Base-by-base conservation (phyloP, 2,329 filamentous ascomycete species). In the Hortaea werneckii region DNA sequence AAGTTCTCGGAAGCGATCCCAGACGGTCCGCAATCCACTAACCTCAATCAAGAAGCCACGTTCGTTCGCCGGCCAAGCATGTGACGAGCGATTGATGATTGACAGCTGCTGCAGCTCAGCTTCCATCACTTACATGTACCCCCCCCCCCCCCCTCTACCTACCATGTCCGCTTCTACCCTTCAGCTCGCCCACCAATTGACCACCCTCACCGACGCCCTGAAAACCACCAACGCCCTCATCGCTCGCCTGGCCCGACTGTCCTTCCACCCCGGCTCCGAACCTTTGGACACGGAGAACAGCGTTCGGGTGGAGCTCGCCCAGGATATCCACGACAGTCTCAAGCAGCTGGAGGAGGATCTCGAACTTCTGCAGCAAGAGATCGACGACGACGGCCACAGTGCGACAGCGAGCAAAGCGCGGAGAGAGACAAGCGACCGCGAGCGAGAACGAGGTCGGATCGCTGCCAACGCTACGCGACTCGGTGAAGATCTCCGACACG, bases 331-430 rank as follows among this genome's bases (percentile, higher is more conserved):
- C 54, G 80, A 86, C 58, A 77, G 77, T 12, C 67, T 95, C 50
- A 83, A 86, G 55, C 82, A 85, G 47, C 78, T 85, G 42, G 82
- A 94, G 57, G 87, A 94, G 51, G 87, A 94, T 48, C 77, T 92
- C 53, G 89, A 94, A 64, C 66, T 92, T 12, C 62, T 95, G 30
- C 73, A 73, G 41, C 87, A 92, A 61, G 88, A 95, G 58, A 75
- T 87, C 28, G 77, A 84, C 50, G 87, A 87, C 56, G 67, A 88
- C 27, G 72, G 77, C 32, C 64, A 72, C 3, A 71, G 71, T 2
- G 62, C 54, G 13, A 35, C 32, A 3, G 8, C 32, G 9, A n/a
- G 8, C 54, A 61, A 41, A 62, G 44, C 37, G 10, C 64, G 45
- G 47, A 62, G 61, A 46, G 67, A 71, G 40, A 74, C 73, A 12